phyloP scores from a whole-genome alignment of 2,329 filamentous ascomycete species.

The Fusarium burgessii region DNA sequence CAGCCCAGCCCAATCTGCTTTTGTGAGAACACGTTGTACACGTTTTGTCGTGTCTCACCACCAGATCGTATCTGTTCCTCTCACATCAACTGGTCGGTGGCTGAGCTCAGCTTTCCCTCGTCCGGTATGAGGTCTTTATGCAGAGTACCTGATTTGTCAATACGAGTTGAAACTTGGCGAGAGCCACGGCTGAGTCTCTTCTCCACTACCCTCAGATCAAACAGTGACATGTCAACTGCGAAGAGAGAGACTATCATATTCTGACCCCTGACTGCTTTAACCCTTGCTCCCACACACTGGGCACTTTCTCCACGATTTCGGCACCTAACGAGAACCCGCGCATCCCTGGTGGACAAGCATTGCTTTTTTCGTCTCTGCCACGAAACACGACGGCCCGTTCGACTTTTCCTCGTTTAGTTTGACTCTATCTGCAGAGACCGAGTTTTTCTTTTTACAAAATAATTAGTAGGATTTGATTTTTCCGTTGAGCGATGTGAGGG shows the following conservation, averaged over 20 bases:
- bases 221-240: slow-evolving; percentile 28
- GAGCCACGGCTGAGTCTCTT: slow-evolving; percentile 3
- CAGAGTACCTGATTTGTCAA: slow-evolving; percentile 8
- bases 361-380: slow-evolving; percentile 21
- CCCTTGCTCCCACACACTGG: slow-evolving; percentile 15
- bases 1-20: neutral
- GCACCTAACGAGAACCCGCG: slow-evolving; percentile 27
- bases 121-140: slow-evolving; percentile 12
- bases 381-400: slow-evolving; percentile 37
- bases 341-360: slow-evolving; percentile 15
- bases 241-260: slow-evolving; percentile 28
- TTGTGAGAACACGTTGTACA: slow-evolving; percentile 6
- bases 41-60: slow-evolving; percentile 31
- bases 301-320: slow-evolving; percentile 32
- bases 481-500: slow-evolving; percentile 11
- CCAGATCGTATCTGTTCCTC: slow-evolving; percentile 5
- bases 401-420: slow-evolving; percentile 29
- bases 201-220: slow-evolving; percentile 9
- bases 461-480: neutral
- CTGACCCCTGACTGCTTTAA: slow-evolving; percentile 17
- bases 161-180: slow-evolving; percentile 3
- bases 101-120: slow-evolving; percentile 18
- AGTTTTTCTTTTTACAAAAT: slow-evolving; percentile 13
- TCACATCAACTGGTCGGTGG: slow-evolving; percentile 19
- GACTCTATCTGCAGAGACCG: slow-evolving; percentile 1